Conservation (phyloP, 192 early-diverging fungal genomes). For the Phlyctochytrium planicorne region DNA sequence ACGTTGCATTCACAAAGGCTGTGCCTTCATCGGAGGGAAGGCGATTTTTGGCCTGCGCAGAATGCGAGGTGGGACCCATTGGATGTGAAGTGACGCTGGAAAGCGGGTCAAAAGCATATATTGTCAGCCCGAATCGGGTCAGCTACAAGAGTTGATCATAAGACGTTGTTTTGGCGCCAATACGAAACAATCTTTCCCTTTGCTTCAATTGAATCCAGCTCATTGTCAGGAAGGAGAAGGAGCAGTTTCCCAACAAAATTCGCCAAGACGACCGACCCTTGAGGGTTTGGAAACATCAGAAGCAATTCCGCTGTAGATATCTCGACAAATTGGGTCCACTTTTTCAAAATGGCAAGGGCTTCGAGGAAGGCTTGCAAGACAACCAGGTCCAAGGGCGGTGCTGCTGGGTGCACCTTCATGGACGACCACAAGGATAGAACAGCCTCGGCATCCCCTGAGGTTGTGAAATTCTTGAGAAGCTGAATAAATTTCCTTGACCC, state of each 20-base stretch:
- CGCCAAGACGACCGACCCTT: too few relatives aligned
- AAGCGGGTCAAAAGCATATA: not conserved
- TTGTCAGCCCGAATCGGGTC: not conserved
- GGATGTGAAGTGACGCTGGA: slow-evolving; percentile 4
- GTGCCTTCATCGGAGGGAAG: not conserved
- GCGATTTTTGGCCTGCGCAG: slow-evolving; percentile 32
- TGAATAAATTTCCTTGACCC: too few relatives aligned
- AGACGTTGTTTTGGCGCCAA: too few relatives aligned
- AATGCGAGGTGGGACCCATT: slow-evolving; percentile 41
- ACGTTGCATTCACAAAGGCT: slow-evolving; percentile 39
- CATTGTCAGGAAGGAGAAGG: too few relatives aligned
- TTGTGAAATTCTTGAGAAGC: too few relatives aligned
- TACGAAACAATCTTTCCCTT: too few relatives aligned
- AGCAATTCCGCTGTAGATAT: too few relatives aligned
- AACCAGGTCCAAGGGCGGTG: not conserved
- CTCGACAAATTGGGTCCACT: not conserved
- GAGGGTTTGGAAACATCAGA: too few relatives aligned
- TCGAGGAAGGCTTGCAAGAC: not conserved
- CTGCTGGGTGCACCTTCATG: not conserved
- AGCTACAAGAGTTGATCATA: not conserved
- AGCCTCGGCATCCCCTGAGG: too few relatives aligned
- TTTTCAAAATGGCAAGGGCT: not conserved
- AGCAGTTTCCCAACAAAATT: too few relatives aligned
- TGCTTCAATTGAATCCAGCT: too few relatives aligned
- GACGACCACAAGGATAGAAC: not conserved